Base-by-base conservation (phyloP, 371 early-diverging fungal genomes). In the Mortierella sp. region DNA sequence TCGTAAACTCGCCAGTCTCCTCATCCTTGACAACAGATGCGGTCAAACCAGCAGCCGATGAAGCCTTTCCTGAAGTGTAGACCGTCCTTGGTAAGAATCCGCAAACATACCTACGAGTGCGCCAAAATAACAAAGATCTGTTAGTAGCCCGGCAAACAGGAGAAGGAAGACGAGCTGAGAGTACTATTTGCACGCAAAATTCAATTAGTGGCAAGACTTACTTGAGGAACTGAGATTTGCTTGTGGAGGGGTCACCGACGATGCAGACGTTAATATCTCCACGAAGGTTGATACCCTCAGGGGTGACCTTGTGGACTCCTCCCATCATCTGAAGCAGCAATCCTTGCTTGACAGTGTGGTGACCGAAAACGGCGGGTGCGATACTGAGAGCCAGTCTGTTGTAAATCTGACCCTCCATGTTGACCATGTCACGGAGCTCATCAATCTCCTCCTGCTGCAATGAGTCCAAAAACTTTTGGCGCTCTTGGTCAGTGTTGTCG, bases 261-360 rank as follows among this genome's bases (percentile, higher is more conserved):
- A 99, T 91, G 77, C 99, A 98, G 14, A 99, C 97, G 81, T 99
- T 99, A 66, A 99, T 96, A 86, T 99, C 99, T 72, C 99, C 99
- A 88, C 97, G 93, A 68, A 98, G 89, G 70, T 95, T 89, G 87
- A 98, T 99, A 13, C 98, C 98, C 87, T 99, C 99, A 43, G 90
- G 91, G 2, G 97, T 99, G 22, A 85, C 87, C 87, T 99, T 99
- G 85, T 97, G 97, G 9, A 99, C 99, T 79, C 99, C 99, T 40
- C 99, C 99, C 79, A 99, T 87, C 75, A 99, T 88, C 87, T 98
- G 98, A 73, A 99, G 89, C 68, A 99, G 86, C 48, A 99, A 89
- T 43, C 99, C 98, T 85, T 97, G 97, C 88, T 99, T 99, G 70
- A 99, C 94, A 66, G 97, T 97, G 41, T 97, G 96, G 87, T 99